phyloP scores from a whole-genome alignment of 2,329 filamentous ascomycete species.

The Lasiodiplodia gonubiensis region DNA sequence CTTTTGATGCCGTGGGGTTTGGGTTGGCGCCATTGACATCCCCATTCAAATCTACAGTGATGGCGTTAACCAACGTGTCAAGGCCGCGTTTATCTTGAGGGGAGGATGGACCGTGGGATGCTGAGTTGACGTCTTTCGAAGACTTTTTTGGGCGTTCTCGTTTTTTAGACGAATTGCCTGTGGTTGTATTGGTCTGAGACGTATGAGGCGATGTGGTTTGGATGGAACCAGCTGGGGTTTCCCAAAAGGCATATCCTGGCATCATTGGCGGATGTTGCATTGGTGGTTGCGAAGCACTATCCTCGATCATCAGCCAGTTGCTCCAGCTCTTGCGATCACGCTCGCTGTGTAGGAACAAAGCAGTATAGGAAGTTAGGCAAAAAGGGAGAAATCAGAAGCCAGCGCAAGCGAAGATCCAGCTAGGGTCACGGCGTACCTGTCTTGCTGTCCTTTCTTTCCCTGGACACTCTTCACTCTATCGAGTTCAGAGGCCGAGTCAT shows the following conservation, averaged over 20 bases:
- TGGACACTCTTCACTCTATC: not conserved
- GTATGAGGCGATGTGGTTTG: not conserved
- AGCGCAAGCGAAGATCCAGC: not conserved
- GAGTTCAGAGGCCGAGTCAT: not conserved
- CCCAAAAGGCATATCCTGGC: not conserved
- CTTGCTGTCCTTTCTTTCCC: not conserved
- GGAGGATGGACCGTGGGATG: conserved; percentile 2
- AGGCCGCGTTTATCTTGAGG: not conserved
- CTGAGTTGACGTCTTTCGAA: no score
- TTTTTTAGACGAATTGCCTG: not conserved
- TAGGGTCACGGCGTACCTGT: not conserved
- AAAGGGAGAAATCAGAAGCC: not conserved
- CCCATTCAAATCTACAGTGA: conserved; percentile 4
- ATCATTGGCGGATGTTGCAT: not conserved
- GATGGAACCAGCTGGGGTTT: not conserved
- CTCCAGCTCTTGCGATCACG: not conserved
- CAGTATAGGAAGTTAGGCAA: not conserved
- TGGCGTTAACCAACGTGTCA: conserved; percentile 9
- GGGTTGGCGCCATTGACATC: not conserved
- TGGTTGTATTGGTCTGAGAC: not conserved
- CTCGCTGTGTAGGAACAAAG: not conserved
- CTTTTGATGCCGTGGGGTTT: not conserved
- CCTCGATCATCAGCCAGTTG: not conserved
- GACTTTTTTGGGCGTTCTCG: conserved; percentile 3
- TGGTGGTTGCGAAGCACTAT: not conserved